Evolutionary conservation across 2,329 filamentous ascomycete species (phyloP).

Genomic region (Fusarium concolor): DNA sequence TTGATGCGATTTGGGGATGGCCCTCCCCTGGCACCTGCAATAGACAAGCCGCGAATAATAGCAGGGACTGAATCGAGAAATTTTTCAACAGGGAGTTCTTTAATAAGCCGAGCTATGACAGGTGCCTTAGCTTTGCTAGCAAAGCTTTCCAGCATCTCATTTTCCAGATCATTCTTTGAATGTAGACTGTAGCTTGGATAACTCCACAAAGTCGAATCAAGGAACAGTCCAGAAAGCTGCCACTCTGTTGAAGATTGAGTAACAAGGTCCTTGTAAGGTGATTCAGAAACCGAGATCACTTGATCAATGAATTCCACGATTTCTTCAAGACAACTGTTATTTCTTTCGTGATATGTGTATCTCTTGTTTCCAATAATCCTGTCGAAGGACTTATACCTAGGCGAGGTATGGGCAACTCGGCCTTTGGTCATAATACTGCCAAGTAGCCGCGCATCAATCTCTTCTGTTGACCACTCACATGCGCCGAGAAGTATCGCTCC

Average conservation of each 20-base stretch:
- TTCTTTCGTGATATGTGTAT: too few species aligned
- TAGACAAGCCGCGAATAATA: background rate
- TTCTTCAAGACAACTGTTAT: background rate
- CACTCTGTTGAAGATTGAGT: background rate
- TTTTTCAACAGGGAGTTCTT: accelerated
- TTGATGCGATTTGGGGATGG: too few species aligned
- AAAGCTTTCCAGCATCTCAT: background rate
- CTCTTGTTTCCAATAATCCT: too few species aligned
- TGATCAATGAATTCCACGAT: background rate
- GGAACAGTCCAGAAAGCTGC: background rate
- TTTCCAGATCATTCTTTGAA: background rate
- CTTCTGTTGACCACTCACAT: too few species aligned
- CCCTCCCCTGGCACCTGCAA: too few species aligned
- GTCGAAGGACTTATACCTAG: too few species aligned
- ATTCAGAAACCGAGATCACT: accelerated
- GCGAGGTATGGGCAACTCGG: too few species aligned
- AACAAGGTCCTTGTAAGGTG: background rate
- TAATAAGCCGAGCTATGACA: accelerated
- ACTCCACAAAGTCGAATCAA: accelerated
- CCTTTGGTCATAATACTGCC: too few species aligned
- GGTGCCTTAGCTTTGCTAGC: too few species aligned
- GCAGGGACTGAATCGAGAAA: background rate
- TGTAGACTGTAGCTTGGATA: background rate
- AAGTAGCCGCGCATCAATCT: too few species aligned
- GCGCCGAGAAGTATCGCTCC: too few species aligned